Base-by-base conservation (phyloP, 2,329 filamentous ascomycete species). In the Coniochaeta sp. region DNA sequence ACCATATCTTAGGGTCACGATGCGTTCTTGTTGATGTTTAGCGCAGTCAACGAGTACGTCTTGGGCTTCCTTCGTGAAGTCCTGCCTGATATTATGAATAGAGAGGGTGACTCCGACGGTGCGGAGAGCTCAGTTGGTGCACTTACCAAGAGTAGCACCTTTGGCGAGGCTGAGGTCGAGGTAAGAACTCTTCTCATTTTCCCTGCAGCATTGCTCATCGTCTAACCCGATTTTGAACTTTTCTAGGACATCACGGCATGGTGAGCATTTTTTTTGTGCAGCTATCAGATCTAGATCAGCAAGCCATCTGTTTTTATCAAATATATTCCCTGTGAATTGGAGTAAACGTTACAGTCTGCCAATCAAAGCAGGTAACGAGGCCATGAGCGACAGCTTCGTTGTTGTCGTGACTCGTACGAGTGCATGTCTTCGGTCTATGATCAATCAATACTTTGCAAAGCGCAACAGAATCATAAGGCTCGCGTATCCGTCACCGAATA, bases 171-270 rank as follows among this genome's bases (percentile, higher is more conserved):
- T 1, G 95, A 98, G 75, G 91, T 97, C 22, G 93, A 93, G 47
- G 47, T 62, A 95, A 98, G 71, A 96, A 97, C 67, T 96, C 92
- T 36, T 92, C 91, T 24, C 97, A n/a, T n/a, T 93, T 93, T 97
- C 83, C 30, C 26, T 44, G n/a, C 32, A 30, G 50, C 47, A 24
- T 28, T 30, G 32, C 32, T 34, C 22, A 9, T 26, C 3, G 10
- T 14, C 30, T 40, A 56, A 40, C 22, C 17, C 22, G 19, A 5
- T 6, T 24, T 26, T 26, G 17, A 40, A 17, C 38, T 24, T 8
- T 19, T 52, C 3, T 28, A 52, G 28, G 57, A 58, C 14, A 57
- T 57, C 22, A 57, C 55, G 3, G 55, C 55, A 12, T 57, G 55
- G 55, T 57, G 32, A 44, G 19, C 9, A 24, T 24, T n/a, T n/a